Conservation (phyloP, 2,329 filamentous ascomycete species). For the Xylaria sp. region DNA sequence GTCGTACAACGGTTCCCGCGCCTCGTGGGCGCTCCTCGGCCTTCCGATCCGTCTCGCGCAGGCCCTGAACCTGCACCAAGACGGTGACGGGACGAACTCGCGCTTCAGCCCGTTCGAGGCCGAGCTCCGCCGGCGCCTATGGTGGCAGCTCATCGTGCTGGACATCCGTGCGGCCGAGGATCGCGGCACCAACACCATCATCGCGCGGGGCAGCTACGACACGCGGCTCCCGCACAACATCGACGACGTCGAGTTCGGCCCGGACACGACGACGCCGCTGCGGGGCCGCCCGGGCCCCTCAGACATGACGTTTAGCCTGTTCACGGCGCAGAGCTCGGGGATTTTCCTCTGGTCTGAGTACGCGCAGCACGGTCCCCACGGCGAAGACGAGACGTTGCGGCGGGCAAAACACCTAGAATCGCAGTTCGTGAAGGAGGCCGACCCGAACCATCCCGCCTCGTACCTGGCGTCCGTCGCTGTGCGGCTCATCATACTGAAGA, state of each 20-base stretch:
- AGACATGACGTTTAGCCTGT: slow-evolving; percentile 56
- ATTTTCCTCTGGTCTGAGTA: slow-evolving; percentile 56
- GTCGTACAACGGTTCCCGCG: slow-evolving; percentile 51
- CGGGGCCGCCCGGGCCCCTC: slow-evolving; percentile 53
- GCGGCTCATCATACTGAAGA: slow-evolving; percentile 58
- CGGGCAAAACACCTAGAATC: slow-evolving; percentile 55
- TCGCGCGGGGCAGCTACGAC: slow-evolving; percentile 57
- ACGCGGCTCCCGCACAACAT: slow-evolving; percentile 63
- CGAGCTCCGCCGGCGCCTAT: slow-evolving; percentile 70
- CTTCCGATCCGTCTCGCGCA: slow-evolving; percentile 59
- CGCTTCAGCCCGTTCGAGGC: slow-evolving; percentile 62
- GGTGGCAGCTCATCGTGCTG: slow-evolving; percentile 72
- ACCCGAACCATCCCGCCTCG: slow-evolving; percentile 51
- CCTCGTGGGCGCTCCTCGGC: slow-evolving; percentile 56
- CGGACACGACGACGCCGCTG: slow-evolving; percentile 52
- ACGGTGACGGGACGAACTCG: slow-evolving; percentile 49
- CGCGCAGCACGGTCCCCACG: slow-evolving; percentile 43
- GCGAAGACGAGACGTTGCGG: slow-evolving; percentile 55
- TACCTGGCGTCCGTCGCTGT: slow-evolving; percentile 55
- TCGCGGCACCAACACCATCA: slow-evolving; percentile 60
- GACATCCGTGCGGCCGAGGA: slow-evolving; percentile 67
- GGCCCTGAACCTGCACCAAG: slow-evolving; percentile 56
- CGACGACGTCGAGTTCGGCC: slow-evolving; percentile 63
- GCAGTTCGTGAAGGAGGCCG: slow-evolving; percentile 53
- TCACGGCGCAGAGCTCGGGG: slow-evolving; percentile 54